Base-by-base conservation (phyloP, 768 basidiomycete species). In the Lentinula sp. region DNA sequence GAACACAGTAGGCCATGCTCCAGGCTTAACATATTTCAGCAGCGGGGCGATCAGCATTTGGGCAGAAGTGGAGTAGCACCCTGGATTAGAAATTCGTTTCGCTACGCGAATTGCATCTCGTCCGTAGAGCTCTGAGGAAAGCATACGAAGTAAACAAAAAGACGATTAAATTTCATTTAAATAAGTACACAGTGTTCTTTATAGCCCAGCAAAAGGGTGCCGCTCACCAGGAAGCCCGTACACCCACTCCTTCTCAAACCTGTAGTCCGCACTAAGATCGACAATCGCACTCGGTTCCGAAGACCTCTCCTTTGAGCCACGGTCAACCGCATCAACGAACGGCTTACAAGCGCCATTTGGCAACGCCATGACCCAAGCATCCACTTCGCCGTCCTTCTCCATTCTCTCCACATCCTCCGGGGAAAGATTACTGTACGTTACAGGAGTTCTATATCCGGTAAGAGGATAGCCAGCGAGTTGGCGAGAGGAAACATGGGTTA, bases 331-430 rank as follows among this genome's bases (percentile, higher is more conserved):
- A 68, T 95, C 94, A 37, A 99, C 94, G 70, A 96, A 99, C 0
- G 95, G 95, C 74, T 95, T 95, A 77, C 91, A 90, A 23, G 93
- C 84, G 18, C 97, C 97, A 66, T 98, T 99, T n/a, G 97, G 97
- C 52, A 99, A 82, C 2, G 97, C 97, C 91, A 98, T 95, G 57
- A 98, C 85, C 96, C 97, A 99, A 8, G 94, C 96, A 70, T 99
- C 96, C 16, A 99, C 93, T 68, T 90, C 90, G 8, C 90, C 88
- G 54, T 85, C 78, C 74, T 87, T 86, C 74, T 98, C 97, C 88
- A 99, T 90, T 70, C 76, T 78, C 71, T 92, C 87, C 9, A 98
- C 90, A 66, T 97, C 91, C 61, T 79, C 76, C 9, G 80, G 71
- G 0, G 87, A 88, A 15, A 99, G 80, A 74, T 96, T 93, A 61